Evolutionary conservation across 768 basidiomycete species (phyloP).

Genomic region (Amanita subjunquillea): DNA sequence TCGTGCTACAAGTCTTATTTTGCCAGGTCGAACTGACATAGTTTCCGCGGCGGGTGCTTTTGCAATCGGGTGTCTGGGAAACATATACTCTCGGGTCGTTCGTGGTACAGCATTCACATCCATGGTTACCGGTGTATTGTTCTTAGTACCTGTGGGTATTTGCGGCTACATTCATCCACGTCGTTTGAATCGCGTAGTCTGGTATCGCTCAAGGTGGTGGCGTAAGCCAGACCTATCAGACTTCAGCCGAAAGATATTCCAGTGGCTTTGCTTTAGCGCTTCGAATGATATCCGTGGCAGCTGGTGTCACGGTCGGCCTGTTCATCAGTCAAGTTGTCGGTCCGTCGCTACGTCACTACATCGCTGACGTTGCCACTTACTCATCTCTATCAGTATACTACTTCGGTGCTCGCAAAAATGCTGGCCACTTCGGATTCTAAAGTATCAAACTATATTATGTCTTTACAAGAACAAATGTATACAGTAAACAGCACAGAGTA

Average conservation of each 20-base stretch:
- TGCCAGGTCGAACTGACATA: conserved; percentile 63
- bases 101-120: conserved; percentile 80
- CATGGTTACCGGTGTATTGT: conserved; percentile 91
- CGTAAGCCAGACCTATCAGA: conserved; percentile 48
- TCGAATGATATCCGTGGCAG: conserved; percentile 76
- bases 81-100: conserved; percentile 66
- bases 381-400: conserved; percentile 42
- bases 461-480: conserved; percentile 1
- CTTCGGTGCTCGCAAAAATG: conserved; percentile 63
- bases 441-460: background rate
- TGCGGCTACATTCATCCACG: background rate
- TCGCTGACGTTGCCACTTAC: background rate
- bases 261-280: conserved; percentile 72
- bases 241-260: conserved; percentile 59
- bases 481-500: conserved; percentile 6
- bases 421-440: conserved; percentile 68
- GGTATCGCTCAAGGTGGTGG: conserved; percentile 71
- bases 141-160: conserved; percentile 69
- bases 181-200: conserved; percentile 32
- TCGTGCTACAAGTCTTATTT: conserved; percentile 44
- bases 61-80: conserved; percentile 70
- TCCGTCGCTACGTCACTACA: conserved; percentile 12
- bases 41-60: conserved; percentile 74
- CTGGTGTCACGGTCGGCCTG: conserved; percentile 78
- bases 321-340: conserved; percentile 69